Percentiles rank a stretch among this genome's conserved stretches.
These are phyloP conservation scores for Fennellomyces sp. DNA, from an alignment of 371 early-diverging fungal genomes.

Conservation along the genomic window DNA sequence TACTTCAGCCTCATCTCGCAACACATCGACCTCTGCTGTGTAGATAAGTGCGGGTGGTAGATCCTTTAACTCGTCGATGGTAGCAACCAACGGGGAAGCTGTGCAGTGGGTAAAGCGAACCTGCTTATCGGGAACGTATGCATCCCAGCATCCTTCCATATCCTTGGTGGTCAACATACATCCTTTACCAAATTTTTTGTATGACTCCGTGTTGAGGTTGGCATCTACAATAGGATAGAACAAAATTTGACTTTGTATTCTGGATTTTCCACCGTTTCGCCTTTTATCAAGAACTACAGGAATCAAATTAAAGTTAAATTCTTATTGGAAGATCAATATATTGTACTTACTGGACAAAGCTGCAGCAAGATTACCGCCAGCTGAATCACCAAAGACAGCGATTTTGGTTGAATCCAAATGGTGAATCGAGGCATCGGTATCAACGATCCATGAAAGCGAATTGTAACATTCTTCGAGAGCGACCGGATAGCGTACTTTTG, in stretches of 20 bases:
- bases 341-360: constrained; percentile 14
- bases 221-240: constrained; percentile 28
- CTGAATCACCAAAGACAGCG: constrained; percentile 34
- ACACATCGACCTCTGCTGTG: constrained; percentile 37
- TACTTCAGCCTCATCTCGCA: constrained; percentile 38
- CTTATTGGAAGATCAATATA: not conserved
- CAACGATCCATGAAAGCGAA: constrained; percentile 21
- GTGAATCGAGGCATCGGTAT: constrained; percentile 16
- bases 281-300: constrained; percentile 31
- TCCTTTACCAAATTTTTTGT: constrained; percentile 19
- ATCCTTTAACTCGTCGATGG: constrained; percentile 23
- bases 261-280: constrained; percentile 12
- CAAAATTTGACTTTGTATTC: constrained; percentile 23
- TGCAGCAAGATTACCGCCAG: constrained; percentile 35
- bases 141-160: constrained; percentile 33
- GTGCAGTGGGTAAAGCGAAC: constrained; percentile 11
- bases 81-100: constrained; percentile 16
- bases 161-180: constrained; percentile 12
- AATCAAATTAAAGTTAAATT: too few species aligned
- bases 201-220: constrained; percentile 24
- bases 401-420: constrained; percentile 21
- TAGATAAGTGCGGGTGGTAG: constrained; percentile 32
- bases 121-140: constrained; percentile 14
- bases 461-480: constrained; percentile 35
- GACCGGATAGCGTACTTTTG: constrained; percentile 32